Evolutionary conservation across 306 rosid genomes (phyloP).

Genomic region (Abrus pulchellus): DNA sequence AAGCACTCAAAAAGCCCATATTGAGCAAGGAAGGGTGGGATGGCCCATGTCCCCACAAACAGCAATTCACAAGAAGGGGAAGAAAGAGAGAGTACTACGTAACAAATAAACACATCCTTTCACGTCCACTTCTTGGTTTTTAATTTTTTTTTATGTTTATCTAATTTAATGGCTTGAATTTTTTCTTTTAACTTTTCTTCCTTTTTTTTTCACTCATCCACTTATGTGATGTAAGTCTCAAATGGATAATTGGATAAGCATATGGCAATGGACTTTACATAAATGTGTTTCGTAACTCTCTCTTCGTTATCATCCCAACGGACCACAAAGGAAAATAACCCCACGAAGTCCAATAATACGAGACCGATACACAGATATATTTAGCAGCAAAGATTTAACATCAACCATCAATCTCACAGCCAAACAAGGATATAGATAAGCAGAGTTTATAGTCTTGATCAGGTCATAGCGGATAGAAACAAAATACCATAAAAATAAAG

Average conservation of each 20-base stretch:
- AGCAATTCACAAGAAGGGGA: conserved; percentile 58
- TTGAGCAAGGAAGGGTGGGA: conserved; percentile 64
- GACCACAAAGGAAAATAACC: conserved; percentile 58
- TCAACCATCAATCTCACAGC: conserved; percentile 41
- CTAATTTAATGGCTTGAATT: conserved; percentile 32
- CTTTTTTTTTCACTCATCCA: conserved; percentile 49
- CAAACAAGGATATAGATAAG: conserved; percentile 33
- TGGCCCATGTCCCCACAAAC: conserved; percentile 74
- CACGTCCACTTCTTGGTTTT: conserved; percentile 70
- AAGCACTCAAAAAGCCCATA: conserved; percentile 70
- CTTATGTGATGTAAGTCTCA: conserved; percentile 59
- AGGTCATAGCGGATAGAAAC: conserved; percentile 21
- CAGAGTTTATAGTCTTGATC: conserved; percentile 20
- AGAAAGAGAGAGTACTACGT: conserved; percentile 55
- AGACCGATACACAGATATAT: conserved; percentile 9
- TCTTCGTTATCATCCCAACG: conserved; percentile 54
- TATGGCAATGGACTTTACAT: conserved; percentile 54
- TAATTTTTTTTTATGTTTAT: neutral
- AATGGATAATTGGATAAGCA: conserved; percentile 82
- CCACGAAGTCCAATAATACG: conserved; percentile 48
- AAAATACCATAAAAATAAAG: conserved; percentile 6
- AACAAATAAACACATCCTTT: conserved; percentile 59
- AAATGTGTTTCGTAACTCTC: conserved; percentile 51
- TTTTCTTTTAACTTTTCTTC: conserved; percentile 38
- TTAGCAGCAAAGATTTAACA: conserved; percentile 34